Evolutionary conservation across 768 basidiomycete species (phyloP).

Genomic region (Myochromella boudieri): DNA sequence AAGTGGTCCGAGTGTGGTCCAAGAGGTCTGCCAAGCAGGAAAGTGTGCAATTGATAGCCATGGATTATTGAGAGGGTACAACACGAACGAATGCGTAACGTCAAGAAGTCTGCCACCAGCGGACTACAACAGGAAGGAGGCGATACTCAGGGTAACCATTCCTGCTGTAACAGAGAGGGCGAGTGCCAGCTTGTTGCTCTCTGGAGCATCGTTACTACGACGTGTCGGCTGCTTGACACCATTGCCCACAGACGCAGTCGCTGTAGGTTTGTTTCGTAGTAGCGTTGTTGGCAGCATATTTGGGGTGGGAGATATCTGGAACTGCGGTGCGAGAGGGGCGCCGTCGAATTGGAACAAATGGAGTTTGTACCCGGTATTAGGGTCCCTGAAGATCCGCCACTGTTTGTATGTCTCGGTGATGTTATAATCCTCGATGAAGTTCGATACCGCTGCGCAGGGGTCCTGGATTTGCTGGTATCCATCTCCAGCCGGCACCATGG

Average conservation of each 20-base stretch:
- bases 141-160: conserved; percentile 26
- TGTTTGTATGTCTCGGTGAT: conserved; percentile 58
- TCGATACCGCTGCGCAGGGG: conserved; percentile 85
- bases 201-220: conserved; percentile 23
- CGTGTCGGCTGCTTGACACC: conserved; percentile 21
- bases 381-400: conserved; percentile 79
- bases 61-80: conserved; percentile 14
- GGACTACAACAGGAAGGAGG: conserved; percentile 2
- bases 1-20: conserved; percentile 18
- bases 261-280: conserved; percentile 51
- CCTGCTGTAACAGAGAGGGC: conserved; percentile 27
- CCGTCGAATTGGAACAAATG: conserved; percentile 82
- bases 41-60: conserved; percentile 19
- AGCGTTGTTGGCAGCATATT: conserved; percentile 81
- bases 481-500: conserved; percentile 73
- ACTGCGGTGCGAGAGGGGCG: conserved; percentile 68
- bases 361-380: conserved; percentile 60
- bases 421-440: conserved; percentile 86
- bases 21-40: conserved; percentile 11
- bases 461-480: conserved; percentile 96
- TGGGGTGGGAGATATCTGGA: conserved; percentile 65
- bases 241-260: conserved; percentile 19
- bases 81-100: conserved; percentile 6
- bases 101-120: conserved; percentile 7
- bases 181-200: conserved; percentile 20